phyloP scores from a whole-genome alignment of 345 rosid genomes.

The Melaleuca quinquenervia region DNA sequence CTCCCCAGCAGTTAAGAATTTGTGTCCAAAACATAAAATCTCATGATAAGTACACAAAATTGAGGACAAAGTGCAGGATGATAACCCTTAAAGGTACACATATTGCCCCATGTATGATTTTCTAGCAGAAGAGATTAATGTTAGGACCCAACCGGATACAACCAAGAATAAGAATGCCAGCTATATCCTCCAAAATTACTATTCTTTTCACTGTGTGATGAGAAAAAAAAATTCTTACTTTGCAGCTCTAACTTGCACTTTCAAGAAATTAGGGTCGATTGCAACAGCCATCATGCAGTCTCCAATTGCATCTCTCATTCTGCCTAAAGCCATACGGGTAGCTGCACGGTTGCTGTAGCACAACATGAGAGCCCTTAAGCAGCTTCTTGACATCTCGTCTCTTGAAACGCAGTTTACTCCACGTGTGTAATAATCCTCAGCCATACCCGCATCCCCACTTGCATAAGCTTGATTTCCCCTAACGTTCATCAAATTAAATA shows the following conservation, averaged over 20 bases:
- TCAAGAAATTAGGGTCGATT: conserved; percentile 74
- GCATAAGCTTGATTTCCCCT: conserved; percentile 95
- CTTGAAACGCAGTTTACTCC: conserved; percentile 62
- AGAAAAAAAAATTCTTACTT: conserved; percentile 41
- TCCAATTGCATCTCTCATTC: conserved; percentile 76
- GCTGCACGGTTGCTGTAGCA: conserved; percentile 98
- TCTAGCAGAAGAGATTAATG: neutral
- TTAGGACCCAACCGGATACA: neutral
- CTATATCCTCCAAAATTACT: neutral
- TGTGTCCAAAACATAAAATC: neutral
- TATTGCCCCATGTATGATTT: neutral
- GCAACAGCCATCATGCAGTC: conserved; percentile 79
- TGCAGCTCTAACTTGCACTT: conserved; percentile 87
- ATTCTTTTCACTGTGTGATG: neutral
- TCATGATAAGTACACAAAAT: neutral
- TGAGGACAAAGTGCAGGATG: neutral
- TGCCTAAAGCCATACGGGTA: conserved; percentile 73
- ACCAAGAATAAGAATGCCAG: neutral
- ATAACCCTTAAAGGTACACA: neutral
- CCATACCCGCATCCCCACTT: conserved; percentile 58
- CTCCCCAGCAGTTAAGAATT: neutral
- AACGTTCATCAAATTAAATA: neutral
- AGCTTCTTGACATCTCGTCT: conserved; percentile 64
- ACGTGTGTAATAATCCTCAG: conserved; percentile 77
- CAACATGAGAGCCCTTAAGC: conserved; percentile 81